These are phyloP conservation scores for Pleoardoris graminearum DNA, from an alignment of 2,329 filamentous ascomycete genomes.

Conservation along the genomic window DNA sequence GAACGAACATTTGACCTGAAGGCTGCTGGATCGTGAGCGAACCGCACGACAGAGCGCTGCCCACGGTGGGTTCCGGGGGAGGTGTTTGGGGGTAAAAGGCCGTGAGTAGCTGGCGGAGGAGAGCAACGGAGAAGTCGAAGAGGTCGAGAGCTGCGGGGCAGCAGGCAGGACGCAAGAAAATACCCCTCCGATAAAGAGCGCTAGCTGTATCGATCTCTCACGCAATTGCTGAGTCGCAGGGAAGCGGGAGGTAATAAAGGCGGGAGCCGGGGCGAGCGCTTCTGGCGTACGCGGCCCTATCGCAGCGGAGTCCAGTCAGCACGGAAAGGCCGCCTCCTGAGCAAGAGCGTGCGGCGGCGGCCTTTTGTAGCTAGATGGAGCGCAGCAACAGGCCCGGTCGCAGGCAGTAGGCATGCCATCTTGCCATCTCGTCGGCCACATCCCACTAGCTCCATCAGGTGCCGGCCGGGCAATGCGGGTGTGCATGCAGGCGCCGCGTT, in stretches of 20 bases:
- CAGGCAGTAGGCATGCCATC: conserved; percentile 15
- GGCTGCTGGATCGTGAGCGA: conserved; percentile 28
- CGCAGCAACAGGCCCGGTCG: not conserved
- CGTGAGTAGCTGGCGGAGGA: conserved; percentile 4
- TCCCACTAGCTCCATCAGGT: conserved; percentile 41
- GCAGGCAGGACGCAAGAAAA: conserved; percentile 21
- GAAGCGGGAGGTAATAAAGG: conserved; percentile 12
- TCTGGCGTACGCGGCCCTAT: conserved; percentile 2
- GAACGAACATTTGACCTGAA: conserved; percentile 47
- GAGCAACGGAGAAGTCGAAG: conserved; percentile 5
- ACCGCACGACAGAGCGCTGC: conserved; percentile 29
- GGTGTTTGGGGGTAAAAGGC: conserved; percentile 5
- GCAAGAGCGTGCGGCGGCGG: conserved; percentile 5
- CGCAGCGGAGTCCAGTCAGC: not conserved
- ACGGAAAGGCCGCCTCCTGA: not conserved
- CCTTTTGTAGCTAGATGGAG: conserved; percentile 4
- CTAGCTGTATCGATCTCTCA: conserved; percentile 27
- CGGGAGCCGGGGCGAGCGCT: conserved; percentile 9
- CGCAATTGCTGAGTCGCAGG: conserved; percentile 16
- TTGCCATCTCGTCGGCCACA: conserved; percentile 17
- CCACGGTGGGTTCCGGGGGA: conserved; percentile 18
- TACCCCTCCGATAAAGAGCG: conserved; percentile 24
- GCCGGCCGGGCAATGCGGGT: conserved; percentile 45
- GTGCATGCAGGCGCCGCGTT: conserved; percentile 30
- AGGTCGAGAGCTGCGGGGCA: conserved; percentile 20